These are phyloP conservation scores for Liquidambar formosana DNA, from an alignment of 164 flowering plant species.

Conservation along the genomic window DNA sequence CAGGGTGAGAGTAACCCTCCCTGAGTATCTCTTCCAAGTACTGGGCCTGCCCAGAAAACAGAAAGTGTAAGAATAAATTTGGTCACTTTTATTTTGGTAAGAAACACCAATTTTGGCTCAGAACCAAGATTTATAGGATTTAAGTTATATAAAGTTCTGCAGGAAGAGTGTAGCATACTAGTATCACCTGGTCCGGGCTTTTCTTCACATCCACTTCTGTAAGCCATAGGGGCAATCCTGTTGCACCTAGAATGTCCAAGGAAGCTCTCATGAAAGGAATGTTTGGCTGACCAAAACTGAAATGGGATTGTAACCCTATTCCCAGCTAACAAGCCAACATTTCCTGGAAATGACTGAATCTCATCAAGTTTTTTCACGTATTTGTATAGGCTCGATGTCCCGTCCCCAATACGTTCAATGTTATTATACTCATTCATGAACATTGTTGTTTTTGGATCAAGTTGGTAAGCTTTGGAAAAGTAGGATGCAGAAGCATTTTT, in stretches of 20 bases:
- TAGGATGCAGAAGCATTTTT: constrained; percentile 32
- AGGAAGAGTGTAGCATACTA: not conserved
- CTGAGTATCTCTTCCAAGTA: constrained; percentile 43
- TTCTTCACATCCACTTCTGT: constrained; percentile 35
- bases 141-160: not conserved
- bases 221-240: constrained; percentile 44
- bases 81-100: too few species aligned
- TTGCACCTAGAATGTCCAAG: constrained; percentile 35
- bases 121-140: not conserved
- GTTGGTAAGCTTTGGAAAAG: constrained; percentile 25
- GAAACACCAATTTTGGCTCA: not conserved
- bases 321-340: constrained; percentile 18
- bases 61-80: not conserved
- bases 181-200: constrained; percentile 34
- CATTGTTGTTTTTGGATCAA: constrained; percentile 29
- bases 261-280: constrained; percentile 44
- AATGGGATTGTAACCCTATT: constrained; percentile 48
- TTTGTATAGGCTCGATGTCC: constrained; percentile 12
- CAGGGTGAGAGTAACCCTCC: constrained; percentile 46
- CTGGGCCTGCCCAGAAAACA: constrained; percentile 25
- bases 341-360: constrained; percentile 31
- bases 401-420: constrained; percentile 34
- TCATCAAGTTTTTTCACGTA: constrained; percentile 32
- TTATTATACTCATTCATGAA: constrained; percentile 60
- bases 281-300: constrained; percentile 41